These are phyloP conservation scores for Amanita molliuscula DNA, from an alignment of 768 basidiomycete genomes.

Conservation along the genomic window DNA sequence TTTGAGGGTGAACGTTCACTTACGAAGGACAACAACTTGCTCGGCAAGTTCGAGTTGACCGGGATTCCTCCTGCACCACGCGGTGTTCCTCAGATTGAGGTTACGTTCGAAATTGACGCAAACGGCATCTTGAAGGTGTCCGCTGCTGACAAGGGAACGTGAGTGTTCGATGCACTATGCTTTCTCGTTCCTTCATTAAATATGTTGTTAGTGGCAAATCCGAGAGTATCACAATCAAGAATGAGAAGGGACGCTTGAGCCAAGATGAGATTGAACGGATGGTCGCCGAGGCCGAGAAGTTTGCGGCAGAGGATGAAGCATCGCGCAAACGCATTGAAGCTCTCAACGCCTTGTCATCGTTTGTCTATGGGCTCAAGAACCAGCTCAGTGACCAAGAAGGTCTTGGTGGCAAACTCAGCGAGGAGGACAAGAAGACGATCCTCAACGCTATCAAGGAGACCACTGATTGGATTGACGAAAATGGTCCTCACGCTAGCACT, in stretches of 20 bases:
- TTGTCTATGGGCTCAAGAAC: constrained; percentile 79
- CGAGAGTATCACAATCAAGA: constrained; percentile 87
- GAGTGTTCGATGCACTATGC: constrained; percentile 17
- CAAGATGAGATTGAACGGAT: constrained; percentile 93
- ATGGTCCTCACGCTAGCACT: constrained; percentile 61
- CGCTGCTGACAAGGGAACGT: constrained; percentile 92
- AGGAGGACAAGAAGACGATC: constrained; percentile 79
- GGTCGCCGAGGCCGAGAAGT: constrained; percentile 91
- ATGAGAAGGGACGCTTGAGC: constrained; percentile 87
- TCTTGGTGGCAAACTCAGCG: constrained; percentile 78
- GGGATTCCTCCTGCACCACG: constrained; percentile 92
- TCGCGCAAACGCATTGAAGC: constrained; percentile 78
- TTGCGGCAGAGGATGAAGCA: constrained; percentile 69
- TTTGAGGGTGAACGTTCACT: constrained; percentile 95
- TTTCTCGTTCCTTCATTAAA: not conserved
- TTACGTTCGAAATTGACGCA: constrained; percentile 91
- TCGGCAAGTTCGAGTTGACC: constrained; percentile 93
- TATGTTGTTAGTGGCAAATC: constrained; percentile 57
- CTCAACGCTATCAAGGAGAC: constrained; percentile 77
- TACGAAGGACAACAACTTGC: constrained; percentile 97
- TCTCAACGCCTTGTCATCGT: constrained; percentile 73
- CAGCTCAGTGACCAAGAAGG: constrained; percentile 84
- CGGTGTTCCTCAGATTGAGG: constrained; percentile 96
- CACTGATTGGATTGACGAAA: constrained; percentile 86
- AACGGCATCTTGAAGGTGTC: constrained; percentile 94